Evolutionary conservation across 352 stramenopile genomes (phyloP), one percentile per base, ranked within the genome.

Genomic region (Pythium guiyangense): DNA sequence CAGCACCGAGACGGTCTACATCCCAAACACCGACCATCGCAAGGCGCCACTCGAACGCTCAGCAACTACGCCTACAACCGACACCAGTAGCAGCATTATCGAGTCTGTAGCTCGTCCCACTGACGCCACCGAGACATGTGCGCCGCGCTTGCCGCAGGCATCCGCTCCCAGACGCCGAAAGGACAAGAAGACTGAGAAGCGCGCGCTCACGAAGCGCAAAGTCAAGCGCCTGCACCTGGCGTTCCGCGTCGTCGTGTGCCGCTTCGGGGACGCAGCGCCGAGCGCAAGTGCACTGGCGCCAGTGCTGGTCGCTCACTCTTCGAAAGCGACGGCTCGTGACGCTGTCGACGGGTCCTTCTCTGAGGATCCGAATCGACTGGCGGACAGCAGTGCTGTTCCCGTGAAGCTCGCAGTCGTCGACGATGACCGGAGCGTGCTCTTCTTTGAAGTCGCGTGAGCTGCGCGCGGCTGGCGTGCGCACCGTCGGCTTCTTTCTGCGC

Each of bases 361-460:
- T 2, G 39, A 10, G 18, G 39, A 18, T 18, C 14, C 39, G 17
- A n/a, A n/a, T 15, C 39, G 39, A 44, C 39, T 44, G 12, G 18
- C 20, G 59, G 27, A 46, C 15, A 11, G 25, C 39, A 42, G 22
- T 17, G 22, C 22, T 22, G 54, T 79, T n/a, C 70, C 77, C 1
- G 47, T 89, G 27, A 90, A 92, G 65, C 4, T 90, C 29, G 79
- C 81, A 1, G 78, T 89, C 1, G 75, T 84, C 22, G 64, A 84
- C 43, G 64, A 60, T 27, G 74, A 90, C 51, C 56, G 65, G 43
- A 84, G 67, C 22, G 72, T 90, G n/a, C 45, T 92, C 57, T 63
- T 88, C 15, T 84, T 88, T 43, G 78, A 88, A 62, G 60, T 88
- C 22, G 22, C 22, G 22, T 22, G 22, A 22, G 22, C 22, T 22